Conservation (phyloP, 192 early-diverging fungal species). For the Backusella circina region DNA sequence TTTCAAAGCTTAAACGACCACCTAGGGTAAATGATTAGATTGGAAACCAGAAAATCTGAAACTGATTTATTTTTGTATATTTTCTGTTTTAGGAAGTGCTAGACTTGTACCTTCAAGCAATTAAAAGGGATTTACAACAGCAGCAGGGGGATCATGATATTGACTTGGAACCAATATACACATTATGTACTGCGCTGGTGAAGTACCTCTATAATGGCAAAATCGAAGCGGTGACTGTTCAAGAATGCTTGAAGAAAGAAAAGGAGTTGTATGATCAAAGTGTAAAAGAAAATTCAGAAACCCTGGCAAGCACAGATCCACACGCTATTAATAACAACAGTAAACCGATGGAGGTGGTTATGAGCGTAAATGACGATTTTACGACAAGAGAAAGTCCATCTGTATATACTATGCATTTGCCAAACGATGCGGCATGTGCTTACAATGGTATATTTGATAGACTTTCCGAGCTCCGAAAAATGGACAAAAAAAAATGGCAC, state of each 20-base stretch:
- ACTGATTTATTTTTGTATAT: neutral
- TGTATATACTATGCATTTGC: neutral
- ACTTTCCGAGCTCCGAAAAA: constrained; percentile 46
- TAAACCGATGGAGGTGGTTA: neutral
- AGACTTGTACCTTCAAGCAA: constrained; percentile 36
- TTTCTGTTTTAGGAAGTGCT: constrained; percentile 31
- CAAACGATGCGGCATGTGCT: constrained; percentile 14
- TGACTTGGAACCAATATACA: constrained; percentile 59
- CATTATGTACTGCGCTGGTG: constrained; percentile 50
- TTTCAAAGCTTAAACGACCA: constrained; percentile 38
- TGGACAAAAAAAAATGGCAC: constrained; percentile 69
- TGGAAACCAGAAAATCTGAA: neutral
- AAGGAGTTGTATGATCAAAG: neutral
- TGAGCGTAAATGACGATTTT: neutral
- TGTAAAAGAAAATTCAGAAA: neutral
- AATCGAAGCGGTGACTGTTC: constrained; percentile 30
- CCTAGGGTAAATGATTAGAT: constrained; percentile 23
- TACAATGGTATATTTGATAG: constrained; percentile 46
- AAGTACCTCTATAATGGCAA: constrained; percentile 48
- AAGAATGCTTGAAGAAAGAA: neutral
- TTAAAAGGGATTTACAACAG: constrained; percentile 28
- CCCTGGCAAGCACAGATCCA: neutral
- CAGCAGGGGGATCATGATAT: constrained; percentile 48
- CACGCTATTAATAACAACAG: neutral
- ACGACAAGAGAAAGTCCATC: neutral